Conservation (phyloP, 2,329 filamentous ascomycete species). For the Colletotrichum cereale region DNA sequence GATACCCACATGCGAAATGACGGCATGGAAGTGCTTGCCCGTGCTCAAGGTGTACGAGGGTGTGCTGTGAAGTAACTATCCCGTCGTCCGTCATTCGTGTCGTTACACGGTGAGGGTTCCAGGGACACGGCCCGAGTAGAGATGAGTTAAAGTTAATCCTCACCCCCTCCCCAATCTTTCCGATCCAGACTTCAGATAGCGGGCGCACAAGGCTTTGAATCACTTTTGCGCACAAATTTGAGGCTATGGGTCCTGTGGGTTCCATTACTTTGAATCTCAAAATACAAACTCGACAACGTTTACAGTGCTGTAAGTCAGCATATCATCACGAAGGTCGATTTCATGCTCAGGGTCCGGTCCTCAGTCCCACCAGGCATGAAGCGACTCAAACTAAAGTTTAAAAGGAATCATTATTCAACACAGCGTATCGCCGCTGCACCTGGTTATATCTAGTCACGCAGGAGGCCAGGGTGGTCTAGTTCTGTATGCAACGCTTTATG, state of each 20-base stretch:
- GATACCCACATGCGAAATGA: slow-evolving; percentile 9
- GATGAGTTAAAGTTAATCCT: background rate
- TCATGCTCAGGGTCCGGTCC: background rate
- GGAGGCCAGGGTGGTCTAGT: slow-evolving; percentile 2
- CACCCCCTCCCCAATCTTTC: background rate
- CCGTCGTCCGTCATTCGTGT: slow-evolving; percentile 18
- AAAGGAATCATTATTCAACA: slow-evolving; percentile 17
- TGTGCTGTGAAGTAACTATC: slow-evolving; percentile 4
- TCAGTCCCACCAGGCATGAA: background rate
- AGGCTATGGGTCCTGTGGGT: background rate
- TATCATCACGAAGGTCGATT: background rate
- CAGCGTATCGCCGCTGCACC: background rate
- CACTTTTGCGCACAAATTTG: background rate
- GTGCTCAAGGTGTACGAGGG: background rate
- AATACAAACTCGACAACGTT: background rate
- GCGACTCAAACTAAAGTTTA: background rate
- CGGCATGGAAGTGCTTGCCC: background rate
- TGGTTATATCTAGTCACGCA: background rate
- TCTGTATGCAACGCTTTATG: background rate
- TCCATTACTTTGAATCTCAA: slow-evolving; percentile 7
- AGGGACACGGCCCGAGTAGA: slow-evolving; percentile 24
- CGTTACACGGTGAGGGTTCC: slow-evolving; percentile 19
- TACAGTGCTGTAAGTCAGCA: background rate
- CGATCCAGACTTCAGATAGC: slow-evolving; percentile 15
- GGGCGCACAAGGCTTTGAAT: slow-evolving; percentile 7